These are phyloP conservation scores for Fraxinus paxiana DNA, from an alignment of 305 asterid species.

Conservation along the genomic window DNA sequence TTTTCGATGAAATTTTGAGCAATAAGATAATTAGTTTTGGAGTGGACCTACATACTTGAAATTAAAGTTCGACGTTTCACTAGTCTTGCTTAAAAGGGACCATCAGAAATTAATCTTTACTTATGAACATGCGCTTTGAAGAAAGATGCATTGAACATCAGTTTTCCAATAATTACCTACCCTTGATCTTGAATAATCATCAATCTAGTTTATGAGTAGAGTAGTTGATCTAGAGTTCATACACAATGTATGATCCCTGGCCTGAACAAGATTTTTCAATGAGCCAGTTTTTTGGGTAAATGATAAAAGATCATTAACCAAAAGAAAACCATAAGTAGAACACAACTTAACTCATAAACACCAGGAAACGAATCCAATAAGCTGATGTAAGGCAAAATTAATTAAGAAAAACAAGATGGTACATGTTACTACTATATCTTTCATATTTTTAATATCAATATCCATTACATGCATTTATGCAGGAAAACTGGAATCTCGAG, in stretches of 20 bases:
- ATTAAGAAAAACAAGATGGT: not conserved
- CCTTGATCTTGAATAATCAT: not conserved
- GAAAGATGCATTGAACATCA: not conserved
- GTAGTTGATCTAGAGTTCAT: not conserved
- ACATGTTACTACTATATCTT: not conserved
- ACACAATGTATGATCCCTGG: not conserved
- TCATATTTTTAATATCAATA: not conserved
- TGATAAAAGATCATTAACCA: not conserved
- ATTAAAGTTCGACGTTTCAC: not conserved
- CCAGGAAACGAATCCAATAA: not conserved
- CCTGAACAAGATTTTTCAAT: not conserved
- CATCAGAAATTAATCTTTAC: not conserved
- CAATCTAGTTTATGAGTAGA: not conserved
- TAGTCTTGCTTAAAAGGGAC: not conserved
- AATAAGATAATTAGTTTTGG: not conserved
- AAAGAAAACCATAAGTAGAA: not conserved
- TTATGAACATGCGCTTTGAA: not conserved
- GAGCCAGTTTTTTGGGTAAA: not conserved
- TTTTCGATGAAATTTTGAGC: not conserved
- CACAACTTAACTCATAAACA: not conserved
- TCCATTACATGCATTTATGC: not conserved
- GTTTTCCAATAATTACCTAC: not conserved
- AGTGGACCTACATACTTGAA: not conserved
- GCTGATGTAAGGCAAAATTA: not conserved
- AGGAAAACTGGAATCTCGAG: slow-evolving; percentile 55